Evolutionary conservation across 2,329 filamentous ascomycete species (phyloP).

Genomic region (Lachnellula occidentalis): DNA sequence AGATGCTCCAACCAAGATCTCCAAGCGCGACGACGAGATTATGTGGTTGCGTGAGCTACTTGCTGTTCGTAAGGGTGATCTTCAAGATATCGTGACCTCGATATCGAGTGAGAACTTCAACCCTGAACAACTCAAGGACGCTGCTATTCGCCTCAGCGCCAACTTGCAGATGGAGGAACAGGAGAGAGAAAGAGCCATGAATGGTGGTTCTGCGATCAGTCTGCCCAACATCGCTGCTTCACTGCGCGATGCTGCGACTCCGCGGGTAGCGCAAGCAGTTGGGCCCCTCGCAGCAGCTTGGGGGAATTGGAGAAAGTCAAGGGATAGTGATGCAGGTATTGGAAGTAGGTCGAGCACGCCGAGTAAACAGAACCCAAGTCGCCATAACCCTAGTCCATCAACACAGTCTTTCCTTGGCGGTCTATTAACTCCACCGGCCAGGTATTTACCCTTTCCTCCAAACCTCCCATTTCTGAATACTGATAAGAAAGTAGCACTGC

Average conservation of each 20-base stretch:
- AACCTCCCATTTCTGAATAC: slow-evolving; percentile 27
- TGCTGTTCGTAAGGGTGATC: slow-evolving; percentile 81
- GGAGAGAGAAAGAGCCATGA: slow-evolving; percentile 80
- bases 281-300: slow-evolving; percentile 81
- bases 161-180: slow-evolving; percentile 98
- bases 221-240: slow-evolving; percentile 74
- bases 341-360: slow-evolving; percentile 24
- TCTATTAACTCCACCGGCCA: slow-evolving; percentile 79
- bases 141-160: slow-evolving; percentile 85
- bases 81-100: slow-evolving; percentile 83
- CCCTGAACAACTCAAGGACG: slow-evolving; percentile 74
- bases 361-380: slow-evolving; percentile 22
- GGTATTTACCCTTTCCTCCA: slow-evolving; percentile 23
- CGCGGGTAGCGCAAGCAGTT: slow-evolving; percentile 77
- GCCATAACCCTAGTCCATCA: slow-evolving; percentile 42
- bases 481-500: background rate
- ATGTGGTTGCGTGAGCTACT: slow-evolving; percentile 91
- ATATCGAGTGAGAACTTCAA: slow-evolving; percentile 73
- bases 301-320: slow-evolving; percentile 78
- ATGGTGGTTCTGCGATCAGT: slow-evolving; percentile 59
- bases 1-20: slow-evolving; percentile 74
- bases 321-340: slow-evolving; percentile 32
- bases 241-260: slow-evolving; percentile 70
- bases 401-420: slow-evolving; percentile 66
- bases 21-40: slow-evolving; percentile 91